These are phyloP conservation scores for Naganishia liquefaciens DNA, from an alignment of 1,284 basidiomycete species.

Conservation along the genomic window DNA sequence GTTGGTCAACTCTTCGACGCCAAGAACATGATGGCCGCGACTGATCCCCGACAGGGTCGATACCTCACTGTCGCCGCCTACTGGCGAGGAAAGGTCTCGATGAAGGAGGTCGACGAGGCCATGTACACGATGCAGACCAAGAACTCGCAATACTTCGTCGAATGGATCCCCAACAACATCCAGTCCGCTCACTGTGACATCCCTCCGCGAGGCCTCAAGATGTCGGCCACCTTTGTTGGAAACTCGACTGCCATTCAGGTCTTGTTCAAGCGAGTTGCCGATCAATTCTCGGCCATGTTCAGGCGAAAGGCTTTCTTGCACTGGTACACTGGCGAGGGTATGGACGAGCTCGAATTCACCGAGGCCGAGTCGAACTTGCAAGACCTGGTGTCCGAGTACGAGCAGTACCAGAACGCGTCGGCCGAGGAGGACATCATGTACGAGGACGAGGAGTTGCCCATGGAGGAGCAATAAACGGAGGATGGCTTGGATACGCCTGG, in stretches of 20 bases:
- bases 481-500: background rate
- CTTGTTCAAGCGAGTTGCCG: constrained; percentile 94
- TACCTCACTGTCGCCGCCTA: constrained; percentile 93
- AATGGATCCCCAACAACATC: constrained; percentile 97
- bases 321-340: constrained; percentile 98
- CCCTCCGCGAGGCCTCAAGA: constrained; percentile 86
- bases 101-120: constrained; percentile 99
- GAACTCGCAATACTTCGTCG: constrained; percentile 89
- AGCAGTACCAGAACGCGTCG: constrained; percentile 87
- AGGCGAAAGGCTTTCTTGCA: constrained; percentile 98
- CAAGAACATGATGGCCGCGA: constrained; percentile 97
- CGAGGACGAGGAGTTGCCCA: constrained; percentile 45
- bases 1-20: constrained; percentile 99
- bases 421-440: constrained; percentile 55
- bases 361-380: constrained; percentile 59
- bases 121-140: constrained; percentile 97
- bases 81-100: constrained; percentile 98
- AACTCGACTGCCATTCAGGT: constrained; percentile 98
- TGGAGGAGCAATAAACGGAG: constrained; percentile 31
- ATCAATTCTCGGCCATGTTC: constrained; percentile 99
- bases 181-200: constrained; percentile 92
- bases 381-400: constrained; percentile 51
- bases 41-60: constrained; percentile 83
- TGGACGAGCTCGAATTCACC: constrained; percentile 98
- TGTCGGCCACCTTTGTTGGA: constrained; percentile 95